phyloP scores from a whole-genome alignment of 169 alveolate species.

The Eimeria acervulina region DNA sequence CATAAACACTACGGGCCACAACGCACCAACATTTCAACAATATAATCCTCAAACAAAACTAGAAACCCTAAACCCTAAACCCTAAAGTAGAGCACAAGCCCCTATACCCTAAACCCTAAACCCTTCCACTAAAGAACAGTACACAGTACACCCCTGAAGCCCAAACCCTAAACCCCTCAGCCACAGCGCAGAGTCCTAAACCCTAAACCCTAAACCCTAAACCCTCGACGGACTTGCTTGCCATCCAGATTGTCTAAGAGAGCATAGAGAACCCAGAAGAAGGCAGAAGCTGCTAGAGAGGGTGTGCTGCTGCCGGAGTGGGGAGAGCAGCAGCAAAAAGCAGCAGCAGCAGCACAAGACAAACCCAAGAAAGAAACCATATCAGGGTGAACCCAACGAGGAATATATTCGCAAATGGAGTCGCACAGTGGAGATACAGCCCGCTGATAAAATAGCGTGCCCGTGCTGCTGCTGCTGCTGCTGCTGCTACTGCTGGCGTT shows the following conservation, averaged over 20 bases:
- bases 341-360: conserved; percentile 45
- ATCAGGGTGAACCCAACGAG: conserved; percentile 64
- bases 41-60: background rate
- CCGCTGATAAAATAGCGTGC: conserved; percentile 49
- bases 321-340: conserved; percentile 72
- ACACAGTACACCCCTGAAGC: background rate
- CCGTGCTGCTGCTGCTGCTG: background rate
- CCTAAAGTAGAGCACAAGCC: background rate
- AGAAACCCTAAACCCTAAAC: background rate
- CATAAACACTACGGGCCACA: background rate
- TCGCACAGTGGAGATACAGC: conserved; percentile 74
- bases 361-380: conserved; percentile 61
- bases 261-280: conserved; percentile 69
- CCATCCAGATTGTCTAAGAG: conserved; percentile 77
- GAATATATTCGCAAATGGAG: conserved; percentile 18
- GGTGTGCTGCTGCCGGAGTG: background rate
- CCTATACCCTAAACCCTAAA: background rate
- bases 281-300: conserved; percentile 52
- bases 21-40: background rate
- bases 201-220: conserved; percentile 35
- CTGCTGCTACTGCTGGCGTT: conserved; percentile 21
- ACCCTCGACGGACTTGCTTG: conserved; percentile 64
- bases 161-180: background rate
- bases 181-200: too few species aligned
- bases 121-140: background rate